Conservation (phyloP, 805 yeast species). For the Vanderwaltozyma yarrowii region DNA sequence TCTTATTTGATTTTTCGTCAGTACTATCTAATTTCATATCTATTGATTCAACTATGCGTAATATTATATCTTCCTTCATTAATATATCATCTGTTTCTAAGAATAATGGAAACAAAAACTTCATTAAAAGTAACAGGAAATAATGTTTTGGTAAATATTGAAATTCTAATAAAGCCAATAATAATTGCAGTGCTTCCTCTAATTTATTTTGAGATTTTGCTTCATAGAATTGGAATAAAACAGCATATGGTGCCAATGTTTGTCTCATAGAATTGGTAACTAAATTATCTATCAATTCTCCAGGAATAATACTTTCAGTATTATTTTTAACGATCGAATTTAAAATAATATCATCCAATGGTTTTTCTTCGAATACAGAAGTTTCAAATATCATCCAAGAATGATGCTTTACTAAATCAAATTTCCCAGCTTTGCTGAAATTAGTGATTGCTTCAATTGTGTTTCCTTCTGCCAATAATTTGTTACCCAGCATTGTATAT, state of each 20-base stretch:
- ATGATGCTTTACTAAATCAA: conserved; percentile 39
- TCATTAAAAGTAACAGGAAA: conserved; percentile 17
- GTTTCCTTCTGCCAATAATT: conserved; percentile 43
- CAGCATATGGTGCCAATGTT: conserved; percentile 62
- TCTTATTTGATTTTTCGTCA: conserved; percentile 10
- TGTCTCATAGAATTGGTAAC: conserved; percentile 54
- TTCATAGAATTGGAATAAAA: conserved; percentile 41
- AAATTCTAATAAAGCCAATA: conserved; percentile 19
- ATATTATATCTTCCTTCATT: conserved; percentile 16
- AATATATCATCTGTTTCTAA: conserved; percentile 11
- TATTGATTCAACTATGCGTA: conserved; percentile 17
- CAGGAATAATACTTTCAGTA: conserved; percentile 17
- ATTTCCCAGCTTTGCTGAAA: conserved; percentile 54
- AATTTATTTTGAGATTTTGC: conserved; percentile 22
- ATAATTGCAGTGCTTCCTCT: conserved; percentile 13
- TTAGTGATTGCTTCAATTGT: conserved; percentile 53
- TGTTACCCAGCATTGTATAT: conserved; percentile 39
- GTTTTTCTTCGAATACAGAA: conserved; percentile 40
- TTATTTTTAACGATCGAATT: conserved; percentile 38
- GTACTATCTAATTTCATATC: conserved; percentile 16
- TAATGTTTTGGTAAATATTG: conserved; percentile 23
- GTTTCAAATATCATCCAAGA: conserved; percentile 57
- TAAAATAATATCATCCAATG: conserved; percentile 47
- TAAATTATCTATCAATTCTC: conserved; percentile 22
- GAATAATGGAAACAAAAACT: conserved; percentile 22